Conservation (phyloP, 192 early-diverging fungal genomes). For the Coemansia sp. region DNA sequence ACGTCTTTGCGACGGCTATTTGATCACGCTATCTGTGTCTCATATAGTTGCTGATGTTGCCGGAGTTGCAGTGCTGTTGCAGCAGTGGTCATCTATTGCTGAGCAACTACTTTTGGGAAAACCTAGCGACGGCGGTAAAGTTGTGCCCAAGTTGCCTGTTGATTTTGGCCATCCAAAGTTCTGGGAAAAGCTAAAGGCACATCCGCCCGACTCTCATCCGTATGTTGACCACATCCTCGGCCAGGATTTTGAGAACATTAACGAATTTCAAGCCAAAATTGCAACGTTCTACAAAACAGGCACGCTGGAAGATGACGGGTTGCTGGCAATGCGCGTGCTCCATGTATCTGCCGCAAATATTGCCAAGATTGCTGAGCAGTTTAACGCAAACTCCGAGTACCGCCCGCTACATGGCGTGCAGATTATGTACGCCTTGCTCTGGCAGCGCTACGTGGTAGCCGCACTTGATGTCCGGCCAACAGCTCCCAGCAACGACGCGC, state of each 20-base stretch:
- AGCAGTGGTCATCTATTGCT: constrained; percentile 21
- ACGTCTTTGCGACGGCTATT: constrained; percentile 10
- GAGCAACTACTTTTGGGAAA: neutral
- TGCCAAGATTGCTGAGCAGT: constrained; percentile 4
- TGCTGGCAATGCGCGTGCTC: constrained; percentile 9
- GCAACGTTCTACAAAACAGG: constrained; percentile 6
- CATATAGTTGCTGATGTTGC: constrained; percentile 24
- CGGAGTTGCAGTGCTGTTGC: constrained; percentile 8
- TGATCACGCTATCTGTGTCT: constrained; percentile 15
- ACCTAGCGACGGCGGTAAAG: neutral
- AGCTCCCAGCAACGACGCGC: neutral
- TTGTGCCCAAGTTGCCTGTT: constrained; percentile 7
- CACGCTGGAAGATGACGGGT: neutral
- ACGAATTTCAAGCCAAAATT: neutral
- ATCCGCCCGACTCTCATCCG: constrained; percentile 12
- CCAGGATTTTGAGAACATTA: constrained; percentile 1
- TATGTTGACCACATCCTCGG: constrained; percentile 3
- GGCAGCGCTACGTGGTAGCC: constrained; percentile 18
- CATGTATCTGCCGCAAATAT: constrained; percentile 11
- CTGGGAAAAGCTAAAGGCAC: constrained; percentile 8
- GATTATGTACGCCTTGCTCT: constrained; percentile 27
- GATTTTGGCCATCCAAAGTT: constrained; percentile 16
- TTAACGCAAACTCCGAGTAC: neutral
- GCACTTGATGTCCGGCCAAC: neutral
- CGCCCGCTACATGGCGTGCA: constrained; percentile 19